A percentile compares a stretch with the other conserved stretches of the same genome.
These are phyloP conservation scores for Schwanniomyces vanrijiae DNA, from an alignment of 805 yeast species.

Conservation along the genomic window DNA sequence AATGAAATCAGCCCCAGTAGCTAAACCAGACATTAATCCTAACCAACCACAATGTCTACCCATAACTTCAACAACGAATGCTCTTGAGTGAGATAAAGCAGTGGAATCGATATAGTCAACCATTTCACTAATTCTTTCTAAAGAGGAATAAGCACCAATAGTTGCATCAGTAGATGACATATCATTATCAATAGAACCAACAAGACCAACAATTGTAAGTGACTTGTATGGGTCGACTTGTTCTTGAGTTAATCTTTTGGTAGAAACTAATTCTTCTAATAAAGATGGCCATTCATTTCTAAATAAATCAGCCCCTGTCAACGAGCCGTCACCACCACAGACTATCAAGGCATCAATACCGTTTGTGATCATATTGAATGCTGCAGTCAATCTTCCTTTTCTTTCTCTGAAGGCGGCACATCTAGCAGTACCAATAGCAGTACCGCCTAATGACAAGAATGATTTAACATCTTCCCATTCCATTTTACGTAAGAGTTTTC, in stretches of 20 bases:
- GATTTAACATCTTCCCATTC: conserved; percentile 74
- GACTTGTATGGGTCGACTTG: conserved; percentile 50
- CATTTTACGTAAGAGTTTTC: conserved; percentile 59
- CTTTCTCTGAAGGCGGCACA: conserved; percentile 67
- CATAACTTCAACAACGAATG: conserved; percentile 84
- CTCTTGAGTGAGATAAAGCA: conserved; percentile 79
- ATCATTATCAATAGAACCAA: conserved; percentile 83
- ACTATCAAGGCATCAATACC: conserved; percentile 80
- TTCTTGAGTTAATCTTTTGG: conserved; percentile 44
- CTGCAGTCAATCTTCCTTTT: conserved; percentile 62
- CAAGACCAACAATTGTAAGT: conserved; percentile 71
- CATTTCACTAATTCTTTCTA: conserved; percentile 71
- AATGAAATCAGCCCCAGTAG: conserved; percentile 78
- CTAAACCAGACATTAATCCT: conserved; percentile 76
- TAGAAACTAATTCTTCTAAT: conserved; percentile 52
- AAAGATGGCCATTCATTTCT: conserved; percentile 77
- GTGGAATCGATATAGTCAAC: conserved; percentile 84
- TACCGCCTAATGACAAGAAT: conserved; percentile 71
- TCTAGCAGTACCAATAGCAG: conserved; percentile 77
- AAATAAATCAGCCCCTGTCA: conserved; percentile 80
- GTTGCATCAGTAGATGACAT: conserved; percentile 85
- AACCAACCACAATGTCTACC: conserved; percentile 92
- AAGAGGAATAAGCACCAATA: conserved; percentile 77
- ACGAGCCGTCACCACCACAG: conserved; percentile 83
- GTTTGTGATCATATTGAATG: conserved; percentile 62